A percentile compares a stretch with the other conserved stretches of the same genome.
Evolutionary conservation across 805 yeast species (phyloP).

Genomic region (Candida loeiensis): DNA sequence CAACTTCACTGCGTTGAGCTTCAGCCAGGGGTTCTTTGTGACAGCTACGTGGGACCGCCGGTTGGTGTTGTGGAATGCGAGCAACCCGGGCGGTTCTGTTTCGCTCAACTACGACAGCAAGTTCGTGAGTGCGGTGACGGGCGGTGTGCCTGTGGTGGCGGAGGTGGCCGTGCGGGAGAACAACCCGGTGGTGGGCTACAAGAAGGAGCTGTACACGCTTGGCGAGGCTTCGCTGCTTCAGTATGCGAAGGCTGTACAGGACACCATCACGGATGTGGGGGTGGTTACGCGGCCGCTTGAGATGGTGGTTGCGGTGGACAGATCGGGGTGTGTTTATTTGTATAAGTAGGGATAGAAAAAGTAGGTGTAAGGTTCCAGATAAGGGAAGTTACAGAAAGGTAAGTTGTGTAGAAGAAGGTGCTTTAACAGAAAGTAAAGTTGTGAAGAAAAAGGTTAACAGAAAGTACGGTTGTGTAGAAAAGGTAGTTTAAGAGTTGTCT

Average conservation of each 20-base stretch:
- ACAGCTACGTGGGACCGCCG: conserved; percentile 27
- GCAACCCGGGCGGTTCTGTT: conserved; percentile 16
- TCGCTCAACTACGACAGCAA: conserved; percentile 20
- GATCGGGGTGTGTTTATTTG: conserved; percentile 62
- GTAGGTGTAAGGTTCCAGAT: background rate
- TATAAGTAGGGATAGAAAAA: conserved; percentile 34
- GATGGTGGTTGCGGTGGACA: conserved; percentile 62
- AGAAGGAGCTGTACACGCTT: conserved; percentile 7
- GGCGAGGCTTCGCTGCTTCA: conserved; percentile 36
- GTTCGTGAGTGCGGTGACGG: conserved; percentile 16
- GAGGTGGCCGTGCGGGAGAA: conserved; percentile 27
- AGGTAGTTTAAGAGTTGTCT: no score
- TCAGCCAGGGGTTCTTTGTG: conserved; percentile 13
- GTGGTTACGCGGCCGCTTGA: conserved; percentile 49
- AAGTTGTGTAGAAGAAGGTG: background rate
- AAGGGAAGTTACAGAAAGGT: no score
- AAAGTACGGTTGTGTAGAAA: no score
- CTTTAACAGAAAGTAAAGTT: no score
- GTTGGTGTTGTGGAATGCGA: conserved; percentile 27
- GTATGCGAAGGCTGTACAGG: conserved; percentile 45
- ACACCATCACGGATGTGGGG: conserved; percentile 47
- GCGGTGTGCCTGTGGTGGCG: conserved; percentile 36
- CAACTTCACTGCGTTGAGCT: conserved; percentile 13
- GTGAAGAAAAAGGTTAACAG: no score
- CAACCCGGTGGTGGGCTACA: conserved; percentile 6